A percentile compares a stretch with the other conserved stretches of the same genome.
These are phyloP conservation scores for Cladosporium sp. DNA, from an alignment of 2,329 filamentous ascomycete genomes.

Conservation along the genomic window DNA sequence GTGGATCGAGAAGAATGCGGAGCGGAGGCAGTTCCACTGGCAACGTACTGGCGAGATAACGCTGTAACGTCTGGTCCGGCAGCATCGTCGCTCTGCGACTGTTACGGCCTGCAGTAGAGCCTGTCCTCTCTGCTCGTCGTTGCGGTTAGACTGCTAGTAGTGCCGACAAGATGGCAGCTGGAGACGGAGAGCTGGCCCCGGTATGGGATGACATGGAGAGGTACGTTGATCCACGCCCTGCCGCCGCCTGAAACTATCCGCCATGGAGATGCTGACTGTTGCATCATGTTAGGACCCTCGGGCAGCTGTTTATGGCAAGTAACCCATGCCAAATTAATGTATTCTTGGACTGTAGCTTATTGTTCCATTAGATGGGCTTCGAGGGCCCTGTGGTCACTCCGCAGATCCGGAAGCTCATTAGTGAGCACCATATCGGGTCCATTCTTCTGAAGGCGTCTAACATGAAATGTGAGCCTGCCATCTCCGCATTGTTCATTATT, in stretches of 20 bases:
- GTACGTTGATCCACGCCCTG: slow-evolving; percentile 57
- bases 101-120: neutral
- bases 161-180: slow-evolving; percentile 52
- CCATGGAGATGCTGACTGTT: slow-evolving; percentile 21
- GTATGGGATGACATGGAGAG: slow-evolving; percentile 72
- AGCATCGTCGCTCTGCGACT: slow-evolving; percentile 2
- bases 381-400: slow-evolving; percentile 80
- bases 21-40: slow-evolving; percentile 10
- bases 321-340: slow-evolving; percentile 7
- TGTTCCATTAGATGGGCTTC: slow-evolving; percentile 66
- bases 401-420: slow-evolving; percentile 75
- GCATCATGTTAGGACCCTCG: slow-evolving; percentile 37
- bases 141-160: slow-evolving; percentile 39
- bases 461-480: slow-evolving; percentile 60
- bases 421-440: slow-evolving; percentile 81
- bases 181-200: slow-evolving; percentile 42
- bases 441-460: slow-evolving; percentile 83
- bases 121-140: neutral
- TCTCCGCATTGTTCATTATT: neutral
- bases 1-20: neutral
- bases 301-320: slow-evolving; percentile 34
- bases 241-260: slow-evolving; percentile 28
- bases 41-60: slow-evolving; percentile 5
- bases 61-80: neutral
- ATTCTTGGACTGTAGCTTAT: slow-evolving; percentile 14